Evolutionary conservation across 768 basidiomycete genomes (phyloP).

Genomic region (Suillus brevipes): DNA sequence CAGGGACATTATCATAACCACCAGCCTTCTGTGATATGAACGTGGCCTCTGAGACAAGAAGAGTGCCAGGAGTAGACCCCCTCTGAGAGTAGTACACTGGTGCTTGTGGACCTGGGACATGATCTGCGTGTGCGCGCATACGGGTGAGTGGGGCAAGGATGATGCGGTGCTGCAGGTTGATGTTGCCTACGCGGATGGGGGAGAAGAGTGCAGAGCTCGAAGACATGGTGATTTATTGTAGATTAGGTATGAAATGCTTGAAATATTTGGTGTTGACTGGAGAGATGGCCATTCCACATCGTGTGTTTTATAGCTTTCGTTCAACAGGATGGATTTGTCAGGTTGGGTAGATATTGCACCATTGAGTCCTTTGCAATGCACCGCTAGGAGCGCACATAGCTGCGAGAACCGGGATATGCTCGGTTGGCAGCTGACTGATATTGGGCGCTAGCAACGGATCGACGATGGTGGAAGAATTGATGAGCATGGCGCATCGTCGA

Average conservation of each 20-base stretch:
- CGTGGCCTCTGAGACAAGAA: conserved; percentile 60
- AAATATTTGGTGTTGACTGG: not conserved
- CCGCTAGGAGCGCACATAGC: too few relatives aligned
- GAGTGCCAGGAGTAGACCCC: conserved; percentile 45
- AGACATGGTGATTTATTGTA: not conserved
- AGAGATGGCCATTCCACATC: not conserved
- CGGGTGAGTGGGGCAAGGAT: conserved; percentile 58
- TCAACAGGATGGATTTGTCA: not conserved
- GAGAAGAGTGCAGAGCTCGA: conserved; percentile 39
- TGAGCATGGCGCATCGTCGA: too few relatives aligned
- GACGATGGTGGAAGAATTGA: too few relatives aligned
- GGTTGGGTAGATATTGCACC: not conserved
- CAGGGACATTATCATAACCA: conserved; percentile 53
- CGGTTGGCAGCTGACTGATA: too few relatives aligned
- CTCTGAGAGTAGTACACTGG: conserved; percentile 53
- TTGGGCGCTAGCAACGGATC: too few relatives aligned
- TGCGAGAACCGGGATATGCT: too few relatives aligned
- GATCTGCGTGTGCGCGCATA: conserved; percentile 34
- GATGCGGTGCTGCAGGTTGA: conserved; percentile 48
- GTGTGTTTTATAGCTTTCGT: not conserved
- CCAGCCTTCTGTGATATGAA: conserved; percentile 51
- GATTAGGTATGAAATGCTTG: not conserved
- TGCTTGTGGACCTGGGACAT: conserved; percentile 39
- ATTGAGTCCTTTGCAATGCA: too few relatives aligned
- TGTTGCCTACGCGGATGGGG: conserved; percentile 44